A percentile compares a stretch with the other conserved stretches of the same genome.
phyloP scores from a whole-genome alignment of 768 basidiomycete species.

The Fistulinella prunicolor region DNA sequence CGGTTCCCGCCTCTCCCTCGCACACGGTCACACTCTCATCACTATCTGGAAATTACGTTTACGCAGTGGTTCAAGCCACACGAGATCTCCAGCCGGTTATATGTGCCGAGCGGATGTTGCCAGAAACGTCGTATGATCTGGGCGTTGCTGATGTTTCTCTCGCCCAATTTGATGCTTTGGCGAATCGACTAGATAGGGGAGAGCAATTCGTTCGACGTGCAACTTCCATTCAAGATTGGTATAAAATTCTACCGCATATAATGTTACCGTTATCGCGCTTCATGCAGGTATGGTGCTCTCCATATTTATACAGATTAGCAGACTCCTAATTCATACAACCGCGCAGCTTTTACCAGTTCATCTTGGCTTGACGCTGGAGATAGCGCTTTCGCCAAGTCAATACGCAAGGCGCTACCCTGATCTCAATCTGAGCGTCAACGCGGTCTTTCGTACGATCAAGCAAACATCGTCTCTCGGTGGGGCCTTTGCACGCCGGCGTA shows the following conservation, averaged over 20 bases:
- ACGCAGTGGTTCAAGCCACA: conserved; percentile 87
- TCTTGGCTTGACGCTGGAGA: conserved; percentile 78
- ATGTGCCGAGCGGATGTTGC: conserved; percentile 72
- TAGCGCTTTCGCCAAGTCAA: conserved; percentile 59
- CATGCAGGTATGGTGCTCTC: conserved; percentile 53
- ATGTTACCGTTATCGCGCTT: conserved; percentile 78
- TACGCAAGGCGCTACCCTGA: conserved; percentile 54
- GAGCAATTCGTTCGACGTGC: conserved; percentile 32
- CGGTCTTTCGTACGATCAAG: conserved; percentile 81
- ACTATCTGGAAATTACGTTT: conserved; percentile 83
- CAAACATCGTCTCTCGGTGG: conserved; percentile 55
- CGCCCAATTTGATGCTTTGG: conserved; percentile 72
- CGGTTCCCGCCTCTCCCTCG: conserved; percentile 42
- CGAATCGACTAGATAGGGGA: conserved; percentile 47
- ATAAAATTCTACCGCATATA: conserved; percentile 41
- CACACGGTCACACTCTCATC: conserved; percentile 84
- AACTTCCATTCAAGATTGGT: conserved; percentile 43
- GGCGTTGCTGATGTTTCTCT: conserved; percentile 83
- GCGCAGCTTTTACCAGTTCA: conserved; percentile 54
- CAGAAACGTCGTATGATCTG: conserved; percentile 68
- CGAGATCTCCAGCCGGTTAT: conserved; percentile 88
- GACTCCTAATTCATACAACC: conserved; percentile 8
- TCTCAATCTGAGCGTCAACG: conserved; percentile 81
- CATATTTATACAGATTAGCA: conserved; percentile 4
- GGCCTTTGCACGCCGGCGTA: conserved; percentile 60